A percentile compares a stretch with the other conserved stretches of the same genome.
These are phyloP conservation scores for Apophysomyces trapeziformis DNA, from an alignment of 371 early-diverging fungal species.

Conservation along the genomic window DNA sequence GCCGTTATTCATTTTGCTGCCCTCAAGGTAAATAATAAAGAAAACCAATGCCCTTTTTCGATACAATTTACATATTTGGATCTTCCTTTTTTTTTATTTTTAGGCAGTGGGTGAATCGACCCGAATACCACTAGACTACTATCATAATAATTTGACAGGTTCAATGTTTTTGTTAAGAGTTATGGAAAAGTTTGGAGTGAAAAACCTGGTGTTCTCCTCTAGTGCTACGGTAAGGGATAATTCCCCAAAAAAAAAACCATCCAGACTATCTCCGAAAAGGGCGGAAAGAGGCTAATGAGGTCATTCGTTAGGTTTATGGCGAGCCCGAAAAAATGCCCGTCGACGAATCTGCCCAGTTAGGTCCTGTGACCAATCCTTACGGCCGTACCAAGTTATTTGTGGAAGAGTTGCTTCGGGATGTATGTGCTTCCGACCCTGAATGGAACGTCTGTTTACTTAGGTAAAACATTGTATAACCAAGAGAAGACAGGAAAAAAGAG, in stretches of 20 bases:
- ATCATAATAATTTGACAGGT: constrained; percentile 85
- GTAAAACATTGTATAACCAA: constrained; percentile 14
- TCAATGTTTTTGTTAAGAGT: constrained; percentile 73
- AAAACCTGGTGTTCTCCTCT: constrained; percentile 84
- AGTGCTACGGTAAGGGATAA: constrained; percentile 67
- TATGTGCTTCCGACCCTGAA: constrained; percentile 56
- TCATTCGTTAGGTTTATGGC: constrained; percentile 65
- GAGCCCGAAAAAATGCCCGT: constrained; percentile 61
- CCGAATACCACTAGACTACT: constrained; percentile 82
- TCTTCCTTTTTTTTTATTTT: too few relatives aligned
- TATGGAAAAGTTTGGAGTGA: constrained; percentile 67
- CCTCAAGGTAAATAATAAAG: constrained; percentile 57
- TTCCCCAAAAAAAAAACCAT: too few relatives aligned
- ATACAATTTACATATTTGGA: too few relatives aligned
- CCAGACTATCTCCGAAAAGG: too few relatives aligned
- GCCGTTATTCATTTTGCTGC: constrained; percentile 93
- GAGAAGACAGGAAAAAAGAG: neutral
- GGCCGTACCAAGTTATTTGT: constrained; percentile 86
- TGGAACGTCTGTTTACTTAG: constrained; percentile 76
- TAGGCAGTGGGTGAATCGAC: constrained; percentile 87
- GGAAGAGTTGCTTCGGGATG: constrained; percentile 80
- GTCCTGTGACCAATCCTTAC: constrained; percentile 82
- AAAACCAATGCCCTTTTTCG: neutral
- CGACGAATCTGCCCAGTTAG: constrained; percentile 63
- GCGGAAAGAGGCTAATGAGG: neutral